These are phyloP conservation scores for Penicillium frequentans DNA, from an alignment of 2,329 filamentous ascomycete species.

Conservation along the genomic window DNA sequence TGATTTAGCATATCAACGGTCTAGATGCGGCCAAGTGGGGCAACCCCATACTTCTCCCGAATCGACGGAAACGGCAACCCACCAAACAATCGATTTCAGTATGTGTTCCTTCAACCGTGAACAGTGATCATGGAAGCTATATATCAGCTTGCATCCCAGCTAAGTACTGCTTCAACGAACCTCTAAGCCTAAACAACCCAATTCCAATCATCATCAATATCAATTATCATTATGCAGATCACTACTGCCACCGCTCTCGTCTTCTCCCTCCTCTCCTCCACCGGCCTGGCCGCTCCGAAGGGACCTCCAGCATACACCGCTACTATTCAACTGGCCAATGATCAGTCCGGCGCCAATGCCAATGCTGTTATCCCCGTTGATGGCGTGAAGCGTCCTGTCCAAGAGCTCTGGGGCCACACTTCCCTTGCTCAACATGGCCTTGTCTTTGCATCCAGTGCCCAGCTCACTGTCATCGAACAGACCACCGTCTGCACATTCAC, in stretches of 20 bases:
- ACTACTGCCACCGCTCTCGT: constrained; percentile 13
- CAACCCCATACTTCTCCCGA: not conserved
- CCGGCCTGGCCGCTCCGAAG: constrained; percentile 14
- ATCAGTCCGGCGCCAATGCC: constrained; percentile 25
- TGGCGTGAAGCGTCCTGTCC: constrained; percentile 18
- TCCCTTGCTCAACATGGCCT: constrained; percentile 17
- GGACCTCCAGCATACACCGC: constrained; percentile 4
- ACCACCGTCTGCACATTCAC: constrained; percentile 20
- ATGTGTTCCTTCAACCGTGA: not conserved
- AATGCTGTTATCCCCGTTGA: constrained; percentile 20
- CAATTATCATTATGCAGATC: constrained; percentile 18
- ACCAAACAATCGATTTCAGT: not conserved
- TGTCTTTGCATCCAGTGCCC: constrained; percentile 25
- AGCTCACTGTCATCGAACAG: constrained; percentile 21
- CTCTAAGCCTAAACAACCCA: not conserved
- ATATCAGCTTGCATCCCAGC: not conserved
- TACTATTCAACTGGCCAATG: constrained; percentile 27
- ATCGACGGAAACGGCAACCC: not conserved
- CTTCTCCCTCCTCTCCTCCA: constrained; percentile 18
- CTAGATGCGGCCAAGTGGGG: not conserved
- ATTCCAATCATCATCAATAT: too few relatives aligned
- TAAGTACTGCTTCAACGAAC: not conserved
- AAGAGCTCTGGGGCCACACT: constrained; percentile 24
- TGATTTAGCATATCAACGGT: too few relatives aligned
- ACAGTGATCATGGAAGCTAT: not conserved